phyloP scores from a whole-genome alignment of 2,329 filamentous ascomycete species.

The Penicillium nordicum region DNA sequence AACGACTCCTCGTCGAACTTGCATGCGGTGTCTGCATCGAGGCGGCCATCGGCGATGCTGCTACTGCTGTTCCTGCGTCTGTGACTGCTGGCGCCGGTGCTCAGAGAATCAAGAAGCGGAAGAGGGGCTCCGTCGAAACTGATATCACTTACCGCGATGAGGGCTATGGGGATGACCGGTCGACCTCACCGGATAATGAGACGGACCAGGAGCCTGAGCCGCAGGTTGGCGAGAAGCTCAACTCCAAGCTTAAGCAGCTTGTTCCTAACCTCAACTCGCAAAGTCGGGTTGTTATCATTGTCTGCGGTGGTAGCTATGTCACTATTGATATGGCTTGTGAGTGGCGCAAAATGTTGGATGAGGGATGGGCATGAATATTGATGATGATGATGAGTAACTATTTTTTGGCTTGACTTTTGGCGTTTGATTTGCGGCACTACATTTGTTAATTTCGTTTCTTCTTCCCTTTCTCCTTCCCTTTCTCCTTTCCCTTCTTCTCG shows the following conservation, averaged over 20 bases:
- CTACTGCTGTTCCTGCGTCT: constrained; percentile 8
- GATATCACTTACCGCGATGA: constrained; percentile 26
- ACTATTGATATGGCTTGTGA: constrained; percentile 58
- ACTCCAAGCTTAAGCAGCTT: constrained; percentile 54
- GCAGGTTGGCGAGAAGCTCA: constrained; percentile 16
- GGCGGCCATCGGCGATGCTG: constrained; percentile 38
- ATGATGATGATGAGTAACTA: constrained; percentile 1
- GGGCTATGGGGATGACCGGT: constrained; percentile 37
- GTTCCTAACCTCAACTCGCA: constrained; percentile 61
- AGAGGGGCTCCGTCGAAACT: constrained; percentile 17
- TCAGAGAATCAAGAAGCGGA: constrained; percentile 30
- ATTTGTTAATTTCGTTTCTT: background rate
- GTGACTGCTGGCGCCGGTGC: constrained; percentile 5
- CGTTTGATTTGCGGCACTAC: constrained; percentile 4
- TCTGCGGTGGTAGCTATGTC: constrained; percentile 76
- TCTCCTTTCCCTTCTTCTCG: background rate
- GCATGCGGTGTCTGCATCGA: constrained; percentile 79
- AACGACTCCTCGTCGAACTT: constrained; percentile 74
- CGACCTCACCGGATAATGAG: constrained; percentile 28
- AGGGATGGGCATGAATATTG: constrained; percentile 35
- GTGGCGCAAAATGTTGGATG: constrained; percentile 51
- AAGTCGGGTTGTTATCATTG: constrained; percentile 75
- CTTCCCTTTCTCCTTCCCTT: background rate
- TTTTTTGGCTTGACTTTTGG: constrained; percentile 1
- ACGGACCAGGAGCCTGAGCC: constrained; percentile 22